Evolutionary conservation across 108 stramenopile species (phyloP).

Genomic region (Conticribra guillardii): DNA sequence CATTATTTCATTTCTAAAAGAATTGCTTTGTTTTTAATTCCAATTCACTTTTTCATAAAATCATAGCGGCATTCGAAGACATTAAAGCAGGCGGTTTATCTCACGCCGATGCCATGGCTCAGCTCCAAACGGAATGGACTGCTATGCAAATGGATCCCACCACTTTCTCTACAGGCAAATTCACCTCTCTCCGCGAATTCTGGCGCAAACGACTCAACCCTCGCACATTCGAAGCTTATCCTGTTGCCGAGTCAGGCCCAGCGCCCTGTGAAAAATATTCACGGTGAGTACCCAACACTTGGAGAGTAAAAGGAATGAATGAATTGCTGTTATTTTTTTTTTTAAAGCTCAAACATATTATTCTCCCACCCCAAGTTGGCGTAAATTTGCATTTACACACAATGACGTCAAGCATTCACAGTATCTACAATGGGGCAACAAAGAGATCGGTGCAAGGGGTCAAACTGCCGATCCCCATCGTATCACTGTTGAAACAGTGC

Average conservation of each 20-base stretch:
- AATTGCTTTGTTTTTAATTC: too few relatives aligned
- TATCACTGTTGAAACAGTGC: conserved; percentile 33
- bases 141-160: too few relatives aligned
- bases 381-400: conserved; percentile 49
- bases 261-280: conserved; percentile 36
- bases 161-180: too few relatives aligned
- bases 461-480: conserved; percentile 11
- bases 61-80: conserved; percentile 9
- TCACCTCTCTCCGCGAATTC: too few relatives aligned
- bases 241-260: conserved; percentile 44
- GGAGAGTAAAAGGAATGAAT: too few relatives aligned
- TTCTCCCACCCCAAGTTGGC: too few relatives aligned
- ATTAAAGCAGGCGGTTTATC: not conserved
- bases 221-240: conserved; percentile 28
- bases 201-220: conserved; percentile 52
- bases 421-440: conserved; percentile 38
- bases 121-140: too few relatives aligned
- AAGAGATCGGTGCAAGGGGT: not conserved
- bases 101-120: conserved; percentile 12
- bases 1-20: too few relatives aligned
- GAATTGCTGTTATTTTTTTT: too few relatives aligned
- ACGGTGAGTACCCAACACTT: too few relatives aligned
- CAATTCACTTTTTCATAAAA: too few relatives aligned
- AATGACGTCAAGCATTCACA: conserved; percentile 41
- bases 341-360: too few relatives aligned